phyloP scores from a whole-genome alignment of 495 filamentous ascomycete genomes.

The Penicillium canariense region DNA sequence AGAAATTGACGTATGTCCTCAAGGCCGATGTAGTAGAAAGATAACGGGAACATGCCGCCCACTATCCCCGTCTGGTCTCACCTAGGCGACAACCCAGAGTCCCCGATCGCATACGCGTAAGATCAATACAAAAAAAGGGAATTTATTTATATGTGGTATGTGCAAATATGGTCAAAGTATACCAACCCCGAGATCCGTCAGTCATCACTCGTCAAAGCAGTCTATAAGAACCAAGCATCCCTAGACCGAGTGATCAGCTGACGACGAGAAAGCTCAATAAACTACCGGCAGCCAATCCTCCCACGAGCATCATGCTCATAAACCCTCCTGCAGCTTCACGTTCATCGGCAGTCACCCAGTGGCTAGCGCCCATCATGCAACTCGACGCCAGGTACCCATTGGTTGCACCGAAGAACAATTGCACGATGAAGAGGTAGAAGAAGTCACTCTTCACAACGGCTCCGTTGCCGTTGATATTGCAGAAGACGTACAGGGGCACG shows the following conservation, averaged over 20 bases:
- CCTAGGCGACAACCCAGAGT: neutral
- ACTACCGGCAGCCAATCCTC: conserved; percentile 79
- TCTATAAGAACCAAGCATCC: conserved; percentile 1
- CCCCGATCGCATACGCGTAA: too few species aligned
- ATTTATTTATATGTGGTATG: neutral
- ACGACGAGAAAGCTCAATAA: conserved; percentile 79
- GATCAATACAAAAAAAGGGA: too few species aligned
- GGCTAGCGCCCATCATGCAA: conserved; percentile 86
- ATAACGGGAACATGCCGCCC: neutral
- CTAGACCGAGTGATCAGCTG: conserved; percentile 21
- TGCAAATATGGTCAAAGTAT: neutral
- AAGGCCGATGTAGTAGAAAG: neutral
- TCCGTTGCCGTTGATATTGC: conserved; percentile 70
- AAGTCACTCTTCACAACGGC: conserved; percentile 74
- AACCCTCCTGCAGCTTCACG: conserved; percentile 88
- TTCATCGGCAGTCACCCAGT: conserved; percentile 76
- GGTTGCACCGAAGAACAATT: conserved; percentile 76
- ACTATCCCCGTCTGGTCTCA: neutral
- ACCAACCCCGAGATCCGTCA: neutral
- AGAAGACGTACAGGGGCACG: conserved; percentile 84
- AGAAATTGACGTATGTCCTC: neutral
- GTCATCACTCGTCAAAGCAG: neutral
- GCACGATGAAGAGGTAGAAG: conserved; percentile 84
- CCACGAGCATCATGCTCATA: conserved; percentile 86
- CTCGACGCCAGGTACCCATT: conserved; percentile 83